phyloP scores from a whole-genome alignment of 768 basidiomycete genomes.

The Rhizopogon vesiculosus region DNA sequence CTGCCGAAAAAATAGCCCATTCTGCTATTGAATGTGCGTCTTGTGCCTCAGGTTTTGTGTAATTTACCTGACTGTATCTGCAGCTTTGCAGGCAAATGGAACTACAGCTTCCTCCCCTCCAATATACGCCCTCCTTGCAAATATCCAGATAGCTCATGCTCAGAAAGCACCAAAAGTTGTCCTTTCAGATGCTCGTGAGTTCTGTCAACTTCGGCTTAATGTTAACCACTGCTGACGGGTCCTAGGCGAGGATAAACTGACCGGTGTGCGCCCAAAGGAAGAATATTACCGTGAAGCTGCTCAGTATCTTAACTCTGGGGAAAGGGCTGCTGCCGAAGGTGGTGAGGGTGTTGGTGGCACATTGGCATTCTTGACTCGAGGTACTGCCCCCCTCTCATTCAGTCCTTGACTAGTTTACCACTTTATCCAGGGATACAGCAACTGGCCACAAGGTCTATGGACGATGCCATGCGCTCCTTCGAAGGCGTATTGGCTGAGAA shows the following conservation, averaged over 20 bases:
- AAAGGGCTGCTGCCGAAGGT: slow-evolving; percentile 50
- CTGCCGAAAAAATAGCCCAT: slow-evolving; percentile 71
- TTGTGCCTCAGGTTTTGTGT: neutral
- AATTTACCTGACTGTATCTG: slow-evolving; percentile 1
- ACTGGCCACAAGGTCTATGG: slow-evolving; percentile 73
- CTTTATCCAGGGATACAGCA: slow-evolving; percentile 65
- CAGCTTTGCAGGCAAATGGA: slow-evolving; percentile 51
- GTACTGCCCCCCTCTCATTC: slow-evolving; percentile 28
- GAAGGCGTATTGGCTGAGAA: slow-evolving; percentile 73
- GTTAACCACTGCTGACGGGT: neutral
- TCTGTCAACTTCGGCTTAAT: slow-evolving; percentile 8
- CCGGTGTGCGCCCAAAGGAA: slow-evolving; percentile 56
- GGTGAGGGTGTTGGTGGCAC: slow-evolving; percentile 54
- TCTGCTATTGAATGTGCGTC: slow-evolving; percentile 65
- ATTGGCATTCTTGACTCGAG: slow-evolving; percentile 62
- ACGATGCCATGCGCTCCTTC: slow-evolving; percentile 79
- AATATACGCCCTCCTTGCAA: slow-evolving; percentile 79
- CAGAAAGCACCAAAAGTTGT: slow-evolving; percentile 80
- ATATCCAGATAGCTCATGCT: slow-evolving; percentile 76
- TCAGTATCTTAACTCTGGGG: slow-evolving; percentile 57
- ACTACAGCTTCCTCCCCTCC: slow-evolving; percentile 55
- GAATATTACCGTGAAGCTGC: slow-evolving; percentile 69
- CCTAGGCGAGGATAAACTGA: slow-evolving; percentile 63
- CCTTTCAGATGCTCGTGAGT: slow-evolving; percentile 68
- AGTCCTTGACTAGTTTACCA: neutral